These are phyloP conservation scores for Fusarium secorum DNA, from an alignment of 2,329 filamentous ascomycete genomes.

Conservation along the genomic window DNA sequence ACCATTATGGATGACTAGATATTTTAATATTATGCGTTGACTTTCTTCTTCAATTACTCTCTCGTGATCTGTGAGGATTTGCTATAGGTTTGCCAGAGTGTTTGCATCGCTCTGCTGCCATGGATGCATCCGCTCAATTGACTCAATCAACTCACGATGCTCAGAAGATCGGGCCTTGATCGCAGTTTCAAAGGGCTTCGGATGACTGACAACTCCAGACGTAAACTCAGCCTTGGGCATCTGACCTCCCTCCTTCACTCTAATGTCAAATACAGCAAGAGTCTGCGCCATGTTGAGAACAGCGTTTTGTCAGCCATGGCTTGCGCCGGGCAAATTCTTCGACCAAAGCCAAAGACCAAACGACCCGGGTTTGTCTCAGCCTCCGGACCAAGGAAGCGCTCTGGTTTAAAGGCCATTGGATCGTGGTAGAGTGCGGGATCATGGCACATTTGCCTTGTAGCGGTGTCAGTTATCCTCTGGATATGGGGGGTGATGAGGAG, in stretches of 20 bases:
- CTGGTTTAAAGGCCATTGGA: slow-evolving; percentile 20
- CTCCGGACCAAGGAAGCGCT: slow-evolving; percentile 10
- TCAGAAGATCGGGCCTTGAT: slow-evolving; percentile 15
- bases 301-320: slow-evolving; percentile 41
- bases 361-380: slow-evolving; percentile 39
- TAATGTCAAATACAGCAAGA: slow-evolving; percentile 55
- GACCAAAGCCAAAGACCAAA: slow-evolving; percentile 47
- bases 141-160: slow-evolving; percentile 10
- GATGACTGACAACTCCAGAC: slow-evolving; percentile 27
- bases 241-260: neutral
- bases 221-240: slow-evolving; percentile 3
- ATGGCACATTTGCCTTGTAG: slow-evolving; percentile 24
- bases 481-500: neutral
- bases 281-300: slow-evolving; percentile 50
- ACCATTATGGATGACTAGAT: neutral
- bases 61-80: neutral
- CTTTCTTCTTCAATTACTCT: neutral
- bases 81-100: neutral
- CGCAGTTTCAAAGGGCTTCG: slow-evolving; percentile 1
- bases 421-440: slow-evolving; percentile 16
- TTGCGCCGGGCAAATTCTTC: slow-evolving; percentile 46
- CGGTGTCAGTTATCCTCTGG: rapidly evolving
- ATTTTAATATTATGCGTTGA: slow-evolving; percentile 16
- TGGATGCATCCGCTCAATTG: slow-evolving; percentile 11
- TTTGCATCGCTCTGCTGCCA: slow-evolving; percentile 27